Percentiles rank a stretch among this genome's conserved stretches.
These are phyloP conservation scores for Pecoramyces ruminantium DNA, from an alignment of 192 early-diverging fungal species.

Conservation along the genomic window DNA sequence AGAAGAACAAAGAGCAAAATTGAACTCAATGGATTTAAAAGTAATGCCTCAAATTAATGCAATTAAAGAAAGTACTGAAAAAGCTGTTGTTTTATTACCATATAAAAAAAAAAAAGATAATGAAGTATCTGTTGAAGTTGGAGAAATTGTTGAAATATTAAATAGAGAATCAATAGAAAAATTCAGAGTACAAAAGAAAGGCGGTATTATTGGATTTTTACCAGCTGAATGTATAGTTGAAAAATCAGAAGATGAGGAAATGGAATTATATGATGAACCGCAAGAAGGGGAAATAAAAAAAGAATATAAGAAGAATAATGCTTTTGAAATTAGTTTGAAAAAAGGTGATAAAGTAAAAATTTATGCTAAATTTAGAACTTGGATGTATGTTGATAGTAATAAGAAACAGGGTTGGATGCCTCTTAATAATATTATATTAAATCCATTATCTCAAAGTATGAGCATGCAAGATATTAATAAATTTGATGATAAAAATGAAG, in stretches of 20 bases:
- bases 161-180: background rate
- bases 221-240: background rate
- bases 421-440: background rate
- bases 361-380: background rate
- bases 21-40: background rate
- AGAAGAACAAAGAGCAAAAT: background rate
- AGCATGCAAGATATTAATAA: background rate
- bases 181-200: background rate
- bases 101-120: background rate
- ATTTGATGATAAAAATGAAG: background rate
- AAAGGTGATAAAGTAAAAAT: background rate
- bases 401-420: background rate
- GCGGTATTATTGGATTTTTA: background rate
- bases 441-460: background rate
- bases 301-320: background rate
- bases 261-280: background rate
- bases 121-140: background rate
- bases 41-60: background rate
- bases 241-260: background rate
- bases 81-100: background rate
- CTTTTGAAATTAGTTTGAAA: background rate
- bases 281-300: background rate
- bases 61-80: background rate
- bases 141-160: background rate
- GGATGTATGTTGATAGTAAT: background rate